These are phyloP conservation scores for Austroboletus novae-zelandiae DNA, from an alignment of 1,284 basidiomycete species.

Conservation along the genomic window DNA sequence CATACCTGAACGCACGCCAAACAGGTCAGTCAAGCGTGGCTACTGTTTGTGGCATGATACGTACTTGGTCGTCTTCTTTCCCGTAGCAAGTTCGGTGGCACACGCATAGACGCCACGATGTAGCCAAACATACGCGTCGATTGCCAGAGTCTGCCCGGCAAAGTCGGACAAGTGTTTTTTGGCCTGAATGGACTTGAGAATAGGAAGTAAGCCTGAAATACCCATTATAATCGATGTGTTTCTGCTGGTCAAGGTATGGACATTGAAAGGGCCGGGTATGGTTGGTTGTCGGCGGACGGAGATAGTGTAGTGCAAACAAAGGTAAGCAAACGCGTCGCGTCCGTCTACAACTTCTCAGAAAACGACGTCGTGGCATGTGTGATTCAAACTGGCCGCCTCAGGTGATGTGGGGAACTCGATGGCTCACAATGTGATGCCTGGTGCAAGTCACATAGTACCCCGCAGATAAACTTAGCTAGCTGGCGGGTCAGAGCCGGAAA, in stretches of 20 bases:
- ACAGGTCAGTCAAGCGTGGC: conserved; percentile 2
- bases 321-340: conserved; percentile 32
- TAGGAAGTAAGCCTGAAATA: conserved; percentile 89
- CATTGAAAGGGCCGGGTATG: conserved; percentile 2
- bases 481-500: not conserved
- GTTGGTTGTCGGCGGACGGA: not conserved
- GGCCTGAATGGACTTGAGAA: conserved; percentile 88
- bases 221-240: conserved; percentile 58
- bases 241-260: not conserved
- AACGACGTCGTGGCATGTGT: too few relatives aligned
- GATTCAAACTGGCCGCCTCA: too few relatives aligned
- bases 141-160: conserved; percentile 75
- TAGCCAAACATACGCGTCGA: conserved; percentile 97
- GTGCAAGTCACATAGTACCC: too few relatives aligned
- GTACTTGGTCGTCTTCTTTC: conserved; percentile 79
- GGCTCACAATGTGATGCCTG: too few relatives aligned
- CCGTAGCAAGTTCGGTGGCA: conserved; percentile 87
- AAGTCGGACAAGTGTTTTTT: conserved; percentile 80
- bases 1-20: conserved; percentile 61
- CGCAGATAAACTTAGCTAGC: not conserved
- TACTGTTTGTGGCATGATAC: conserved; percentile 25
- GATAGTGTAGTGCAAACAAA: conserved; percentile 20
- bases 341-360: too few relatives aligned
- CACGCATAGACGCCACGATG: conserved; percentile 93
- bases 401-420: too few relatives aligned